phyloP scores from a whole-genome alignment of 352 stramenopile genomes.

The Aphanomyces stellatus region DNA sequence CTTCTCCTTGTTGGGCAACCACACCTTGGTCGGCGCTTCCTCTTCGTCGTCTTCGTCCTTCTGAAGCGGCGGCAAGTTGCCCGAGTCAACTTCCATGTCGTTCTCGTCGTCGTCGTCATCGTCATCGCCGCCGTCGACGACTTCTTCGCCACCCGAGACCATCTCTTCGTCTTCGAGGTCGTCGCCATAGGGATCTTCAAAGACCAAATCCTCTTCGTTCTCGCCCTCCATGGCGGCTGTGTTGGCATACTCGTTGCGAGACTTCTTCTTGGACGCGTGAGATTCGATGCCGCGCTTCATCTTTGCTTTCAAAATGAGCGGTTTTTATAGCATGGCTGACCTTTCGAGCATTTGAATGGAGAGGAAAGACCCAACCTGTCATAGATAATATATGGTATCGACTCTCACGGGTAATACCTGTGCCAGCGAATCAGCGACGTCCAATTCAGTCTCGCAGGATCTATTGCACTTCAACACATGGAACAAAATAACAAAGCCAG shows the following conservation, averaged over 20 bases:
- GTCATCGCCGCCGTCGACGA: conserved; percentile 53
- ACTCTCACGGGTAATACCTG: no score
- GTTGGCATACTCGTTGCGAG: conserved; percentile 30
- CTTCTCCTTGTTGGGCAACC: conserved; percentile 88
- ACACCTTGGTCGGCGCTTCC: conserved; percentile 81
- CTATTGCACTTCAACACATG: no score
- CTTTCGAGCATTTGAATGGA: conserved; percentile 12
- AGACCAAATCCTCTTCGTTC: conserved; percentile 62
- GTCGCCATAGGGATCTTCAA: conserved; percentile 84
- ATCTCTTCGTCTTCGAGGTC: conserved; percentile 88
- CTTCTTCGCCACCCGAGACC: conserved; percentile 69
- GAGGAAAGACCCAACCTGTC: conserved; percentile 4
- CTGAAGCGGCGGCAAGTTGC: conserved; percentile 10
- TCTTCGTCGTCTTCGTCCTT: conserved; percentile 44
- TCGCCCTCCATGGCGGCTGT: conserved; percentile 28
- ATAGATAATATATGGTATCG: background rate
- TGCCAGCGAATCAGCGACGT: no score
- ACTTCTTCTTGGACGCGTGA: conserved; percentile 30
- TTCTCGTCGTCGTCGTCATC: conserved; percentile 35
- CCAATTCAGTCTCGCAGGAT: no score
- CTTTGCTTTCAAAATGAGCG: conserved; percentile 22
- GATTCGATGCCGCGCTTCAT: conserved; percentile 53
- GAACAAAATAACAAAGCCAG: no score
- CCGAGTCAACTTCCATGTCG: conserved; percentile 44
- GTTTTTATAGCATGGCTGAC: conserved; percentile 2